Evolutionary conservation across 108 stramenopile species (phyloP), one percentile per base, ranked within the genome.

Genomic region (Epithemia pelagica): DNA sequence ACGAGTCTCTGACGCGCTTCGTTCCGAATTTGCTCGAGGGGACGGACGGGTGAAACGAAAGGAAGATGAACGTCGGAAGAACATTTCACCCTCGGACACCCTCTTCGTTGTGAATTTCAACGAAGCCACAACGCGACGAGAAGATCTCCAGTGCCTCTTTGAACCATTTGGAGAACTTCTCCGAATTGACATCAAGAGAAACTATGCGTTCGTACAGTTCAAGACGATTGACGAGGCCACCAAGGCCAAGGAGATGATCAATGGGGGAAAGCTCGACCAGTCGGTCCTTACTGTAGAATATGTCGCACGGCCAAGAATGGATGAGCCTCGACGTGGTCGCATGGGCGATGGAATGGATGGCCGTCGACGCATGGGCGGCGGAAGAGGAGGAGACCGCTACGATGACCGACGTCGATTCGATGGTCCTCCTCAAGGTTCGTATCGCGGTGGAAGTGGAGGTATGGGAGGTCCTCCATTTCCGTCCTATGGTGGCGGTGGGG

Each of bases 181-280:
- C 1, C 70, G 94, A 20, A 91, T 95, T 64, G 94, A 95, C 60
- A 86, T 95, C 87, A 95, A 95, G 68, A 72, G 89, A n/a, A 95
- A 95, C 72, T 95, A 91, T 68, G 90, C 94, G 54, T 91, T 95
- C 75, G 89, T 95, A 30, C 89, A 90, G 68, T 95, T 89, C 64
- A 66, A 76, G 24, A 83, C 83, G 27, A 72, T 88, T 54, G 94
- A 90, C 23, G 81, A 91, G 54, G 90, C 94, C 1, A 85, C 65
- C 32, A 65, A 74, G 28, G 90, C 94, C 53, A 85, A 84, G 74
- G 86, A 90, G 24, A 79, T 80, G 21, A 91, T 88, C 25, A 90
- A 95, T 68, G 88, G 88, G 18, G 94, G 94, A 10, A 90, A 90
- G 66, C 70, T 95, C 59, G 89, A 91, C 76, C 84, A 87, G 59